Base-by-base conservation (phyloP, 2,329 filamentous ascomycete genomes). In the Fusarium bulbicola region DNA sequence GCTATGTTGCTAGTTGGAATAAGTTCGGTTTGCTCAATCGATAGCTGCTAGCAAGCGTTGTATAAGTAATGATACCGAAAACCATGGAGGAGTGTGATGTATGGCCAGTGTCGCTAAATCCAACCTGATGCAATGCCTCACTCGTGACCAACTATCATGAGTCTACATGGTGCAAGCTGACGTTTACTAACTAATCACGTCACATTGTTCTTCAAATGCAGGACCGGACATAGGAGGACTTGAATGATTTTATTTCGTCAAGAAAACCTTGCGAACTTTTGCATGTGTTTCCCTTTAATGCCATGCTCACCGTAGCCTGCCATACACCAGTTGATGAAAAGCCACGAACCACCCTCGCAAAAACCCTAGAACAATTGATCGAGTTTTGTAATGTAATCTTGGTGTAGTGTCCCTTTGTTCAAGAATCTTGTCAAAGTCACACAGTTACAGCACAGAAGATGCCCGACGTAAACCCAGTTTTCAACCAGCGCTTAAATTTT, bases 301-400 rank as follows among this genome's bases (percentile, higher is more conserved):
- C 80, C 80, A 81, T 82, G 81, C 79, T 80, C 75, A 77, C 79
- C 76, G 80, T 79, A 81, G 79, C 80, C 80, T 81, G 77, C 78
- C 79, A 79, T 81, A 81, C 80, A 81, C 80, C 79, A 77, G 76
- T 76, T 79, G 77, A 81, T 81, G 78, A 82, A 81, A 80, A 83
- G 81, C 81, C 81, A 80, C 80, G 80, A 81, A 78, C 77, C 76
- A 75, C 72, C 77, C 77, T 74, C 64, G 73, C 76, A 75, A 76
- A 78, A 78, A 78, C 74, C 76, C 65, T 74, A 77, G 77, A 77
- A 75, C 72, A 77, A 67, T 74, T 73, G 63, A 69, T 72, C 72
- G 68, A 68, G 68, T 59, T 72, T 74, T 68, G 50, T 66, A 18
- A 47, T 67, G 64, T 68, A 63, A 63, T 74, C 46, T 69, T 65